These are phyloP conservation scores for Pythium rishiriense DNA, from an alignment of 352 stramenopile genomes.

Conservation along the genomic window DNA sequence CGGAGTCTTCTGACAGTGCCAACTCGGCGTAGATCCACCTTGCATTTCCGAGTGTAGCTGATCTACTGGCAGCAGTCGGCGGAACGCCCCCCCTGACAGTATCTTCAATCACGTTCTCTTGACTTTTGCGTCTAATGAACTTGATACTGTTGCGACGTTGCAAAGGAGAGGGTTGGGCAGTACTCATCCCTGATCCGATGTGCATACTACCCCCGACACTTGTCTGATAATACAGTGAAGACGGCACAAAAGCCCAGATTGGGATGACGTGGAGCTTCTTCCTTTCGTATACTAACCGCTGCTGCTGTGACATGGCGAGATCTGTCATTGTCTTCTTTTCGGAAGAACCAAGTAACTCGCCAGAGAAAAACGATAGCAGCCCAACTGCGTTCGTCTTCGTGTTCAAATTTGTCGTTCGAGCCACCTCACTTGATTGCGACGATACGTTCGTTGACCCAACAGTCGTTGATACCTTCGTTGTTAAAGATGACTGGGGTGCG, in stretches of 20 bases:
- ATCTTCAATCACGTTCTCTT: constrained; percentile 18
- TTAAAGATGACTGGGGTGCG: not conserved
- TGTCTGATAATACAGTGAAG: constrained; percentile 30
- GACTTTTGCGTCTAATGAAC: constrained; percentile 25
- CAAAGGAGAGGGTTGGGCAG: not conserved
- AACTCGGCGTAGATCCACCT: constrained; percentile 61
- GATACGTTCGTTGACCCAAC: constrained; percentile 5
- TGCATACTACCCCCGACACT: not conserved
- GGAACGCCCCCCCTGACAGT: not conserved
- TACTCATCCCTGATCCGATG: not conserved
- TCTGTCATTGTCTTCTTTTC: not conserved
- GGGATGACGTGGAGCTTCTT: constrained; percentile 19
- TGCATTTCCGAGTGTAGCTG: constrained; percentile 11
- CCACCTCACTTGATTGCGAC: not conserved
- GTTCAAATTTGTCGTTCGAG: constrained; percentile 19
- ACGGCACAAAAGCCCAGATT: constrained; percentile 34
- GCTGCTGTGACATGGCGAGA: constrained; percentile 15
- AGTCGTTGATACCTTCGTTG: constrained; percentile 1
- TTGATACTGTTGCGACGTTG: constrained; percentile 25
- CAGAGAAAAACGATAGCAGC: constrained; percentile 19
- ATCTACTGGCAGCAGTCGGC: not conserved
- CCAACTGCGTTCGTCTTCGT: constrained; percentile 14
- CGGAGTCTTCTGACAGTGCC: constrained; percentile 23
- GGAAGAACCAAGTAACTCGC: constrained; percentile 1
- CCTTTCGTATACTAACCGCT: constrained; percentile 9